Evolutionary conservation across 768 basidiomycete species (phyloP), one percentile per base, ranked within the genome.

Genomic region (Cystofilobasidium capitatum): DNA sequence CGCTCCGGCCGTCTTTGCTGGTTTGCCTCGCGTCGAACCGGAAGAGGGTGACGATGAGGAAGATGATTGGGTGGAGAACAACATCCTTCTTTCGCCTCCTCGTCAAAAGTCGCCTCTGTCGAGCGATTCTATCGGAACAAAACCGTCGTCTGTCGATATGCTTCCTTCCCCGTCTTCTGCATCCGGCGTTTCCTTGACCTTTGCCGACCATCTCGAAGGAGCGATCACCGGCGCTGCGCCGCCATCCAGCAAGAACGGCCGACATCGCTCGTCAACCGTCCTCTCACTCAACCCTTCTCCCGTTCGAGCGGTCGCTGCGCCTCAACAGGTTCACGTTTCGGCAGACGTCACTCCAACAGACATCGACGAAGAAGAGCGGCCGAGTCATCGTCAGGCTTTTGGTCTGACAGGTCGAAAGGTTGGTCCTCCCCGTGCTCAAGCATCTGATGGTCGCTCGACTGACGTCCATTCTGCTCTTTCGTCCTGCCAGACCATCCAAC

Each of bases 401-500:
- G 29, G 35, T 14, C 24, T 55, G 7, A 65, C 57, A 1, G 62
- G 62, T 16, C 62, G 45, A 16, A 55, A 55, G 51, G 51, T 55
- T 10, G 2, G 51, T 6, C 2, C 51, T 31, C 7, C 17, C 31
- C 33, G 5, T 7, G 14, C 24, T 24, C n/a, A n/a, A n/a, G n/a
- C n/a, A n/a, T n/a, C n/a, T n/a, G n/a, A n/a, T n/a, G n/a, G n/a
- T n/a, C n/a, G n/a, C n/a, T n/a, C n/a, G n/a, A n/a, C n/a, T 45
- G 44, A 45, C 44, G 4, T n/a, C 17, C 44, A 4, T 16, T 20
- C 44, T 45, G 17, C 44, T n/a, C 44, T 16, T 10, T 31, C 29
- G 9, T 10, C 31, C 45, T 26, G 45, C 3, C 84, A 84, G 71
- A 89, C 87, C 3, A 82, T 94, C 33, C 83, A 86, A 6, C 77